Evolutionary conservation across 73 alveolate species (phyloP).

Genomic region (Paramecium sonneborni): DNA sequence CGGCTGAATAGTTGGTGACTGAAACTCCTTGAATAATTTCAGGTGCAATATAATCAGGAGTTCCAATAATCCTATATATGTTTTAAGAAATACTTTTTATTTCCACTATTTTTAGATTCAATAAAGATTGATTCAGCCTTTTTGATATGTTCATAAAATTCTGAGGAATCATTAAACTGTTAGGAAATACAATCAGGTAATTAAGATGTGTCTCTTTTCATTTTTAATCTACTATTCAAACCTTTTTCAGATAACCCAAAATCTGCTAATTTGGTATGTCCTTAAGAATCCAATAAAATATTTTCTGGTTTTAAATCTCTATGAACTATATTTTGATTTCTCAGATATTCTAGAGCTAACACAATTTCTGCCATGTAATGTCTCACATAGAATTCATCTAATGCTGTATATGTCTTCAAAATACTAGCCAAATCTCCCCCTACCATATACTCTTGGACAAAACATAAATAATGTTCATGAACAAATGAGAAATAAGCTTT

Average conservation of each 20-base stretch:
- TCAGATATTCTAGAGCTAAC: conserved; percentile 35
- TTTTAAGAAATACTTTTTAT: not conserved
- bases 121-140: conserved; percentile 10
- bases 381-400: conserved; percentile 64
- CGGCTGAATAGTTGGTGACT: conserved; percentile 44
- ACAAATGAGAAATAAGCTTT: conserved; percentile 61
- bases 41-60: conserved; percentile 73
- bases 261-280: conserved; percentile 68
- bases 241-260: conserved; percentile 67
- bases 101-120: conserved; percentile 35
- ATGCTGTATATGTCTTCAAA: conserved; percentile 55
- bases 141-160: conserved; percentile 29
- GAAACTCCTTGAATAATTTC: conserved; percentile 60
- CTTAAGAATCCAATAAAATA: conserved; percentile 56
- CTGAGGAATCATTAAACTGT: conserved; percentile 44
- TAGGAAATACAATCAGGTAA: conserved; percentile 46
- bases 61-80: conserved; percentile 50
- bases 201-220: conserved; percentile 15
- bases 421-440: conserved; percentile 66
- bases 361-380: conserved; percentile 70
- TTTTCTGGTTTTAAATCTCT: conserved; percentile 73
- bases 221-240: conserved; percentile 53
- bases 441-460: conserved; percentile 68
- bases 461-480: conserved; percentile 62
- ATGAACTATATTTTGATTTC: conserved; percentile 58